Base-by-base conservation (phyloP, 1,139 yeast species). In the Eremothecium sinecaudum region DNA sequence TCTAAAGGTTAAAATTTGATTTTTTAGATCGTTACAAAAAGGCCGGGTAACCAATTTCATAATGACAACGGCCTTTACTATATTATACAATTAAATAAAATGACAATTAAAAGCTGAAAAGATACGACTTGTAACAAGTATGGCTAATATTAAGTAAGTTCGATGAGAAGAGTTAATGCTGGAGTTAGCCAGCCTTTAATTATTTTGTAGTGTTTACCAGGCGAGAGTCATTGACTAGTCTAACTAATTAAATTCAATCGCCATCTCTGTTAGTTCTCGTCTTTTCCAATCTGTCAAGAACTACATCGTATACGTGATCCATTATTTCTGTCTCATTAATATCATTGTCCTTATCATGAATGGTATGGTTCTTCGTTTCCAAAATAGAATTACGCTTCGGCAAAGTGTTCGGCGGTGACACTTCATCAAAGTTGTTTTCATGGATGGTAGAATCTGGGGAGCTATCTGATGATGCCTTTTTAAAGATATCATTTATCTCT, bases 271-370 rank as follows among this genome's bases (percentile, higher is more conserved):
- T 47, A 4, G 59, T 56, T 41, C 65, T 55, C 3, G 56, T 60
- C 26, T 52, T 57, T 34, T 61, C 64, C 37, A 67, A 48, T 36
- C 61, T 64, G 31, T 65, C 70, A 35, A 72, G 54, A 10, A 73
- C 67, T 39, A 65, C 58, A 48, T 73, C 79, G 47, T 71, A 73
- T 0, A 75, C 71, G 18, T 69, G 65, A 39, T 59, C 66, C 12
- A 70, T 58, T 3, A 58, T 62, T 18, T 55, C 63, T 5, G 49
- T 51, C 13, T 49, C 54, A 10, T 25, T 15, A 4, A 10, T 17
- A 3, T 27, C 30, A 15, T 27, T 21, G 21, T 27, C 21, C 14
- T 6, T 13, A 8, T 13, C 21, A 19, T 19, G 10, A 19, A 8
- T 10, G 9, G 10, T 8, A 10, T 7, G 21, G 9, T 19, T 10